Evolutionary conservation across 345 rosid genomes (phyloP), one percentile per base, ranked within the genome.

Genomic region (Populus simonii): DNA sequence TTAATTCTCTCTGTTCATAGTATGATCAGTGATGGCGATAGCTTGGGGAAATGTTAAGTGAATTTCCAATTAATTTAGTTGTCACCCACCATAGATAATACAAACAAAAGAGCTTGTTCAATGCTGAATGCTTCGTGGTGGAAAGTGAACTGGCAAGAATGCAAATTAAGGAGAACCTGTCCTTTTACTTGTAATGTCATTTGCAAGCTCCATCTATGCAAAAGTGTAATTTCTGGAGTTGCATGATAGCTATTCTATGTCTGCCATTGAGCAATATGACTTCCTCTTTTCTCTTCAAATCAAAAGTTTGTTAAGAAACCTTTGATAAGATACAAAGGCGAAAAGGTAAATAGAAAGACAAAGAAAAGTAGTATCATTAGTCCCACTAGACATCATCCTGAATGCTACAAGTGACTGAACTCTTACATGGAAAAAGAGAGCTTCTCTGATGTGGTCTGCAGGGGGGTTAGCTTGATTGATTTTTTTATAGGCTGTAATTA

Each of bases 401-500:
- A 63, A 49, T 72, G 38, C 73, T 69, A 67, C 75, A 8, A 33
- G 12, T 71, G 73, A 25, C 45, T 73, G 61, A 73, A 70, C 73
- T 55, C 72, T 66, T 78, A 73, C 75, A 33, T 76, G 76, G 81
- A 59, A 31, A 79, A 70, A 65, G 63, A 49, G 51, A 62, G 53
- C 27, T 18, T 11, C 13, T 73, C 25, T 39, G 29, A 45, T 22
- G 22, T 57, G n/a, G 41, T 7, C 8, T 47, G 51, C 51, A 12
- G 51, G 63, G 63, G 25, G 29, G n/a, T 59, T 9, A n/a, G 63
- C 29, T 7, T 18, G 57, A n/a, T 45, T 45, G 4, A 5, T 5
- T 16, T 12, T 47, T 47, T 25, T 41, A 6, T 8, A 22, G 29
- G 17, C 43, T 27, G 3, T 39, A 68, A 6, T 36, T 70, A 33